Base-by-base conservation (phyloP, 1,284 basidiomycete genomes). In the Pseudozyma hubeiensis region DNA sequence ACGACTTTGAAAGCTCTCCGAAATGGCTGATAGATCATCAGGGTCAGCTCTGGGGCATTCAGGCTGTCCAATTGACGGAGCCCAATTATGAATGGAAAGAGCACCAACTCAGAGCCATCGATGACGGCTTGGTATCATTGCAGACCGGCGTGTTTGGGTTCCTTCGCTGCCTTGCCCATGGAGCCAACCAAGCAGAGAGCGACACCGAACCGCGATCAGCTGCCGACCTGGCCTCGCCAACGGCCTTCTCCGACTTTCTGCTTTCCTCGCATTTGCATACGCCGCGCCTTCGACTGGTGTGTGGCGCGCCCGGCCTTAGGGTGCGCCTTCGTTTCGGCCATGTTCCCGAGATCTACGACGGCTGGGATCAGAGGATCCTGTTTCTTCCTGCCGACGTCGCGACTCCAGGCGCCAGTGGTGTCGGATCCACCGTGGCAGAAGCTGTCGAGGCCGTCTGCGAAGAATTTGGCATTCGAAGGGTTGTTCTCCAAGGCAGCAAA, bases 161-260 rank as follows among this genome's bases (percentile, higher is more conserved):
- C 89, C 89, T 44, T 84, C 87, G 17, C 90, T 90, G 1, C 85
- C 87, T 80, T 88, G 88, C 57, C 89, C 88, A 51, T 31, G 89
- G 87, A 16, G 88, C 88, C 19, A 88, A 90, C n/a, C 88, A 89
- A 7, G 87, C 92, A 58, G 90, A 89, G 79, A 93, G 92, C 80
- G 89, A 92, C 89, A 90, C 92, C 2, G 91, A 93, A 85, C 91
- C 92, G 3, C 89, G 90, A 1, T 91, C 93, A 39, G 91, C 92
- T 78, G 88, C 89, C 7, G 91, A 92, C 43, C 53, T 58, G n/a
- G 65, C 54, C 11, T 63, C 69, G 52, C 61, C 62, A 35, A 61
- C 75, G 0, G 64, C 62, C 33, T 77, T 68, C 48, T 91, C 91
- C 11, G 87, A 89, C 11, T 93, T 92, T 79, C 88, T 89, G 4